Evolutionary conservation across 23 red algal species (phyloP), one percentile per base, ranked within the genome.

Genomic region (Rhodosorus marinus): DNA sequence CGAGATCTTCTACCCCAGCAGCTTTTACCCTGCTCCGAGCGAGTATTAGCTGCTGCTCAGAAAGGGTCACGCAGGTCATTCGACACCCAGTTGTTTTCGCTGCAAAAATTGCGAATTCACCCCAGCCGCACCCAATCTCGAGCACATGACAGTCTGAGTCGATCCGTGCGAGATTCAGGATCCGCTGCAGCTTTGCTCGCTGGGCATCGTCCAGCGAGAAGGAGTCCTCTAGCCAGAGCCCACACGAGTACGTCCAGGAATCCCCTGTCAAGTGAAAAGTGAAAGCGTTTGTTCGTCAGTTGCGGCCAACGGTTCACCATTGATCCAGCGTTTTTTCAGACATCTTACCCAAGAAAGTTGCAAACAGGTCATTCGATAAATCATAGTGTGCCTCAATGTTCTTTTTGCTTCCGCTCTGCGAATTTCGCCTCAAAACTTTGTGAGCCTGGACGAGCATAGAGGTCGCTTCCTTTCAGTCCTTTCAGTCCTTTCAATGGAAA

Each of bases 71-170:
- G 50, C 86, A 76, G 5, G 61, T 56, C 34, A 93, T 78, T 17
- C 45, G 47, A 27, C 69, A 71, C 20, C 67, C 55, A 9, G 54
- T 54, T 32, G 19, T 17, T 49, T 47, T 1, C 20, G 67, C 63
- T 49, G 79, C 86, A 9, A 69, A 71, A 6, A 93, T 82, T n/a
- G 76, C 75, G 19, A 93, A 62, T 63, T 72, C 67, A 26, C 86
- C 86, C 86, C 86, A 93, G 11, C 86, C 86, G 79, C 76, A 93
- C 5, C 86, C 86, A 55, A 93, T 82, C 60, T 93, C 86, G 41
- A 93, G 53, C 22, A 93, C 61, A 41, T 66, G 70, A 31, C 52
- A 57, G 24, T 26, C 47, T 6, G 24, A 6, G 9, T 52, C 24
- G 6, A 93, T 61, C 20, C 68, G 46, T 27, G 65, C 59, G 57